Percentiles rank a stretch among this genome's conserved stretches.
Conservation (phyloP, 768 basidiomycete species). For the Cytidiella melzeri region DNA sequence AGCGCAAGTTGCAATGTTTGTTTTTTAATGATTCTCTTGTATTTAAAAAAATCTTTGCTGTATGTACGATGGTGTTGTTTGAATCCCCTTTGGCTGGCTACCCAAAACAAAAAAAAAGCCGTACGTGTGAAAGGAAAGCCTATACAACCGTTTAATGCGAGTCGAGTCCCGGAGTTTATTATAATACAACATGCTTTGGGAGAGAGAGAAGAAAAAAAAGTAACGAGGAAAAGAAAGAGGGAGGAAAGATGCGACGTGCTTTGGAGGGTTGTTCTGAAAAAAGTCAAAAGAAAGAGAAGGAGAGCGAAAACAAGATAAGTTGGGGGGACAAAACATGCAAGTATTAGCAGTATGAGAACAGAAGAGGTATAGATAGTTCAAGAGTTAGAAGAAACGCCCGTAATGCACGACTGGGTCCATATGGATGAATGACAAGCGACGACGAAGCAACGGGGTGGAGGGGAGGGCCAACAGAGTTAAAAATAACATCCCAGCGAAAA, state of each 20-base stretch:
- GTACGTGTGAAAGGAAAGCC: no score
- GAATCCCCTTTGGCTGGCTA: not conserved
- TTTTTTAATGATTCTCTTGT: no score
- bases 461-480: not conserved
- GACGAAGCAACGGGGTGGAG: no score
- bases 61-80: no score
- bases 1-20: no score
- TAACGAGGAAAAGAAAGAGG: not conserved
- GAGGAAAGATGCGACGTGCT: conserved; percentile 3
- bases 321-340: no score
- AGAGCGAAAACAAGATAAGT: no score
- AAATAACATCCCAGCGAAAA: not conserved
- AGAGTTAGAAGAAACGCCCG: not conserved
- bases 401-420: not conserved
- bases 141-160: conserved; percentile 4
- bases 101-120: no score
- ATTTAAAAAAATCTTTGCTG: no score
- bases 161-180: not conserved
- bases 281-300: not conserved
- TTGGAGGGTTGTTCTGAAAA: not conserved
- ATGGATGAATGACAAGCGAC: not conserved
- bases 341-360: not conserved
- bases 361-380: conserved; percentile 1
- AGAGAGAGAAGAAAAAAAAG: not conserved
- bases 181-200: conserved; percentile 10